These are phyloP conservation scores for Stereocaulon alpinum DNA, from an alignment of 495 filamentous ascomycete genomes.

Conservation along the genomic window DNA sequence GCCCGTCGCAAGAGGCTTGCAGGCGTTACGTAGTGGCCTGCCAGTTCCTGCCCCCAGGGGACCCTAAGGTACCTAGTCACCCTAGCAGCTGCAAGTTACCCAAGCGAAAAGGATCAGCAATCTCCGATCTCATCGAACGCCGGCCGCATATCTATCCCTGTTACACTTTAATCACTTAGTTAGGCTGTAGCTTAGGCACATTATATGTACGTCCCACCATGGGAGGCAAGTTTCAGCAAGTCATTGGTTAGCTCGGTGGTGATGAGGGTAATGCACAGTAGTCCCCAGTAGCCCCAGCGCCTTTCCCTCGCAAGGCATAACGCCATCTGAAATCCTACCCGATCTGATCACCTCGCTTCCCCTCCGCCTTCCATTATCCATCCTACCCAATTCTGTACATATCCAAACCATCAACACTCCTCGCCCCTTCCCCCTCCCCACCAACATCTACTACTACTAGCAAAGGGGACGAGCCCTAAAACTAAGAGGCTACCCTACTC, in stretches of 20 bases:
- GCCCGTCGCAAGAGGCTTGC: conserved; percentile 7
- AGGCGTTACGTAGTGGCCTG: background rate
- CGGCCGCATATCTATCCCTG: conserved; percentile 4
- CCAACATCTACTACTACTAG: background rate
- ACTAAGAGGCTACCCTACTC: background rate
- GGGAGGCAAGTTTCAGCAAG: background rate
- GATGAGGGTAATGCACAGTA: background rate
- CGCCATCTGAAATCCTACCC: conserved; percentile 16
- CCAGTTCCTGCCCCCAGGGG: too few species aligned
- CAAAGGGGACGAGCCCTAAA: background rate
- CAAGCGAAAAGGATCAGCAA: conserved; percentile 12
- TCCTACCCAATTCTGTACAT: conserved; percentile 1
- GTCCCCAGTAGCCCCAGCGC: background rate
- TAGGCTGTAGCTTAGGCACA: conserved; percentile 5
- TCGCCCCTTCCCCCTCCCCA: too few species aligned
- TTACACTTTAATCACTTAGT: conserved; percentile 6
- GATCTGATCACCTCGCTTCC: conserved; percentile 11
- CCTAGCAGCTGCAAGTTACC: background rate
- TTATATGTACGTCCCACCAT: conserved; percentile 14
- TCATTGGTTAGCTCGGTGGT: background rate
- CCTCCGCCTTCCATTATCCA: background rate
- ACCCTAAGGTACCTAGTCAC: too few species aligned
- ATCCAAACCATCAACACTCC: background rate
- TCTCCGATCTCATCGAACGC: conserved; percentile 14
- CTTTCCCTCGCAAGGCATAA: conserved; percentile 10